Percentiles rank a stretch among this genome's conserved stretches.
These are phyloP conservation scores for Hygrocybe coccinea DNA, from an alignment of 768 basidiomycete species.

Conservation along the genomic window DNA sequence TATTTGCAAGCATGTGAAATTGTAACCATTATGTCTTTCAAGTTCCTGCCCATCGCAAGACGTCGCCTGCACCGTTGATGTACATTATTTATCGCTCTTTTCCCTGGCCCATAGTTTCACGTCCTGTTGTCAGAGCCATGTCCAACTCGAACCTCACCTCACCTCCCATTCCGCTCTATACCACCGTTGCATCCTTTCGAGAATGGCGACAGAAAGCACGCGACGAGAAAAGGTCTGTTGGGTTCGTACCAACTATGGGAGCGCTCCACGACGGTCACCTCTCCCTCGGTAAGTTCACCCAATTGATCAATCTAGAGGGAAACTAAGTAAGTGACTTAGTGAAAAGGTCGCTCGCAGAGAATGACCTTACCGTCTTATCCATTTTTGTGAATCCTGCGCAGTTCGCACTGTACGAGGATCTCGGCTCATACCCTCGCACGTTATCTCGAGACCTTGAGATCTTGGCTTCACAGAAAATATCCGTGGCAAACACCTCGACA, in stretches of 20 bases:
- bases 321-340: slow-evolving; percentile 44
- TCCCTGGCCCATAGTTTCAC: too few species aligned
- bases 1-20: too few species aligned
- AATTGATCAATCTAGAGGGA: background rate
- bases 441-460: slow-evolving; percentile 67
- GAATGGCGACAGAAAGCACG: slow-evolving; percentile 70
- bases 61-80: too few species aligned
- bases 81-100: too few species aligned
- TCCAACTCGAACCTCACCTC: slow-evolving; percentile 27
- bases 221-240: slow-evolving; percentile 61
- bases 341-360: slow-evolving; percentile 63
- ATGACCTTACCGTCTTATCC: slow-evolving; percentile 85
- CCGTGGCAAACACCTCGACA: slow-evolving; percentile 15
- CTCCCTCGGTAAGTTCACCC: slow-evolving; percentile 62
- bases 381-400: slow-evolving; percentile 99
- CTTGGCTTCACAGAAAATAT: slow-evolving; percentile 39
- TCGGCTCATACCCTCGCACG: slow-evolving; percentile 86
- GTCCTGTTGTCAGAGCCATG: slow-evolving; percentile 2
- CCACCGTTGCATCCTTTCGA: slow-evolving; percentile 56
- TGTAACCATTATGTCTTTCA: too few species aligned
- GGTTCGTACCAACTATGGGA: slow-evolving; percentile 98
- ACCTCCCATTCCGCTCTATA: slow-evolving; percentile 47
- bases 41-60: too few species aligned
- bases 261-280: slow-evolving; percentile 93
- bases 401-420: slow-evolving; percentile 94